Evolutionary conservation across 202 grass and related monocot genomes (phyloP).

Genomic region (Schoenoplectus tabernaemontani): DNA sequence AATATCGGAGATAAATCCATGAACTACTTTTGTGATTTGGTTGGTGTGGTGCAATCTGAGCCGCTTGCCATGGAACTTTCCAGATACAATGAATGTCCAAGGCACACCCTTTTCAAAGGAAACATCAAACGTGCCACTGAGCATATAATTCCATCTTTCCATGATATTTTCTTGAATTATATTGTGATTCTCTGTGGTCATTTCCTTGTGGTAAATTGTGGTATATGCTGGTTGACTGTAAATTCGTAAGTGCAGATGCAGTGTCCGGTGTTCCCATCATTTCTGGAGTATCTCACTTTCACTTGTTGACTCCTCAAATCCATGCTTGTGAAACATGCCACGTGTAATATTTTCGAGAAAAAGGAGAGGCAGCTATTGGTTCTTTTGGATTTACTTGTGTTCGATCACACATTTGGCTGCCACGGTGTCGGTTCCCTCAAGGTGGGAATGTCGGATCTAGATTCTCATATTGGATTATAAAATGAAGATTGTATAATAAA

Average conservation of each 20-base stretch:
- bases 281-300: background rate
- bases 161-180: background rate
- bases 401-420: background rate
- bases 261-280: background rate
- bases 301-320: background rate
- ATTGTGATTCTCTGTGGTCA: background rate
- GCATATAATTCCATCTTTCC: background rate
- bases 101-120: background rate
- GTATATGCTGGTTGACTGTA: background rate
- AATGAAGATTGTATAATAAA: no score
- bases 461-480: background rate
- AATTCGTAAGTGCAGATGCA: no score
- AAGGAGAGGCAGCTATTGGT: background rate
- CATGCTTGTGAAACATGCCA: background rate
- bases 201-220: background rate
- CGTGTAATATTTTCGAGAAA: background rate
- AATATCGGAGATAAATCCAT: background rate
- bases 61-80: background rate
- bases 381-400: constrained; percentile 8
- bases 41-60: background rate
- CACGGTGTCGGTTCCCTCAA: constrained; percentile 10
- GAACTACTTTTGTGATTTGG: background rate
- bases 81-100: background rate
- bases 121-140: no score
- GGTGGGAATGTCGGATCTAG: background rate